Conservation (phyloP, 129 eudicot genomes). For the Gnaphalium uliginosum region DNA sequence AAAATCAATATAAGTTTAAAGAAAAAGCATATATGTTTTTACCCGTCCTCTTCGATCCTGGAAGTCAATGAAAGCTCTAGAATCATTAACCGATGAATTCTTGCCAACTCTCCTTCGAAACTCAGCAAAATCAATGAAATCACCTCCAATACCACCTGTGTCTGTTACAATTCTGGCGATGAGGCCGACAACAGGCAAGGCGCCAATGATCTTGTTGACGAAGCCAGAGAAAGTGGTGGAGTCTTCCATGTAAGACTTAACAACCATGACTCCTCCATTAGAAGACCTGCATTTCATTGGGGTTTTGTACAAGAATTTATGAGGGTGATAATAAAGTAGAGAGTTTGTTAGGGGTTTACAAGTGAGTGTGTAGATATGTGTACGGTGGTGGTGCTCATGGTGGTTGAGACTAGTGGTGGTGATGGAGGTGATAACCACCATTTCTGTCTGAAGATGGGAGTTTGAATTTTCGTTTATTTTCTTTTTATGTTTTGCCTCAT, state of each 20-base stretch:
- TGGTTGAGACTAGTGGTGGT: constrained; percentile 38
- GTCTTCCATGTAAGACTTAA: constrained; percentile 83
- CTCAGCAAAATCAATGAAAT: constrained; percentile 86
- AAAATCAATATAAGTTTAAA: neutral
- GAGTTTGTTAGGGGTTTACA: constrained; percentile 47
- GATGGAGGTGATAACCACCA: constrained; percentile 70
- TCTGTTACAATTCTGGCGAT: constrained; percentile 76
- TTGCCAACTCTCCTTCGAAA: constrained; percentile 89
- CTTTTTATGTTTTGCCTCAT: constrained; percentile 32
- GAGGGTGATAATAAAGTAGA: constrained; percentile 41
- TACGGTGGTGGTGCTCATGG: constrained; percentile 23
- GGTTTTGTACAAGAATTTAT: constrained; percentile 34
- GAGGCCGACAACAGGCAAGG: constrained; percentile 86
- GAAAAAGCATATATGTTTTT: neutral
- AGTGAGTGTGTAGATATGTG: constrained; percentile 35
- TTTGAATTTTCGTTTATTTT: constrained; percentile 15
- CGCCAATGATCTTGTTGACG: constrained; percentile 70
- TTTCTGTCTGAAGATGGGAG: constrained; percentile 29
- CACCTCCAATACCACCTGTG: constrained; percentile 95
- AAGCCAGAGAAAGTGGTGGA: constrained; percentile 63
- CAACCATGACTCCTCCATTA: constrained; percentile 36
- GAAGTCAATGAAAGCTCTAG: constrained; percentile 76
- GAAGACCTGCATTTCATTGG: constrained; percentile 33
- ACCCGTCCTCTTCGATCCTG: constrained; percentile 89
- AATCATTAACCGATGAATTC: constrained; percentile 80